A percentile compares a stretch with the other conserved stretches of the same genome.
phyloP scores from a whole-genome alignment of 164 flowering plant species.

The Platanus orientalis region DNA sequence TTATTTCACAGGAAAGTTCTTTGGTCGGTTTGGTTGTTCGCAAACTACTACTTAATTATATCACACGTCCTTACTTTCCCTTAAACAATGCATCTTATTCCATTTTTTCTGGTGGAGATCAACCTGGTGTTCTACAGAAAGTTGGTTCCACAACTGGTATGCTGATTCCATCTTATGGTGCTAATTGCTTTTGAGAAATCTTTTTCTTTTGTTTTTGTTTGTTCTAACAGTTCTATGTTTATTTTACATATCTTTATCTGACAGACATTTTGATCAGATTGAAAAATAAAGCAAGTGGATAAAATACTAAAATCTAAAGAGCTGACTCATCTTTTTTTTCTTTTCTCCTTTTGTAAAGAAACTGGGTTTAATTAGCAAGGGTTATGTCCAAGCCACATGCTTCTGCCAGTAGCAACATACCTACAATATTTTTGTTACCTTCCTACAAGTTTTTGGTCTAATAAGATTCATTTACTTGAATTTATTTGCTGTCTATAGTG shows the following conservation, averaged over 20 bases:
- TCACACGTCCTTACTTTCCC: conserved; percentile 46
- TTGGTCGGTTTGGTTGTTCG: conserved; percentile 61
- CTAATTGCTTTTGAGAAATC: not conserved
- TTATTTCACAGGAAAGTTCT: conserved; percentile 58
- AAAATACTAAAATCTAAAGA: not conserved
- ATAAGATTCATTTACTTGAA: too few species aligned
- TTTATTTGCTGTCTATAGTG: too few species aligned
- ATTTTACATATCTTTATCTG: not conserved
- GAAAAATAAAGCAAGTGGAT: not conserved
- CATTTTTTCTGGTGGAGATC: conserved; percentile 52
- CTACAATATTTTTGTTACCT: too few species aligned
- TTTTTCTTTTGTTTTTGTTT: not conserved
- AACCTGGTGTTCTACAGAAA: conserved; percentile 76
- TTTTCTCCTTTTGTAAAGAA: too few species aligned
- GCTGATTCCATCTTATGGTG: conserved; percentile 1
- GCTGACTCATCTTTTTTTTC: too few species aligned
- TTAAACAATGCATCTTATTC: conserved; percentile 43
- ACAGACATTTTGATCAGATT: not conserved
- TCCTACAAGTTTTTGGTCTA: too few species aligned
- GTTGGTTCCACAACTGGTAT: conserved; percentile 96
- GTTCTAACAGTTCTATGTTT: too few species aligned
- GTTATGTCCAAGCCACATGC: too few species aligned
- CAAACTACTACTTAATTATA: conserved; percentile 65
- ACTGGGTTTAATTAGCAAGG: too few species aligned
- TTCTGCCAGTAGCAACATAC: too few species aligned